phyloP scores from a whole-genome alignment of 2,329 filamentous ascomycete genomes.

The Bertia moriformis region DNA sequence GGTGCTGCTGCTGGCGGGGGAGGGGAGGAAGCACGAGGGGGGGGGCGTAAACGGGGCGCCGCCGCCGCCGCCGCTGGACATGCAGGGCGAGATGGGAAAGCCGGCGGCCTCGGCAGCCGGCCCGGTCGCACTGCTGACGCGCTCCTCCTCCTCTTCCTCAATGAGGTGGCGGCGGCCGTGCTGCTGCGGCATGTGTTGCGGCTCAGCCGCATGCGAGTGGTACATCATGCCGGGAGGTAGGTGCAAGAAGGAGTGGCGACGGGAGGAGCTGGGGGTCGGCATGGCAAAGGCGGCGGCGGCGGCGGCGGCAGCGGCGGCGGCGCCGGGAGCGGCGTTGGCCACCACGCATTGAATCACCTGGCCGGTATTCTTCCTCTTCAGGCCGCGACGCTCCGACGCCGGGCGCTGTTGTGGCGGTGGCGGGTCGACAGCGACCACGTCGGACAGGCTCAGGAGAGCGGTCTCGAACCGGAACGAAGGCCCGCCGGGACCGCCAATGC shows the following conservation, averaged over 20 bases:
- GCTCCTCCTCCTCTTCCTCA: conserved; percentile 15
- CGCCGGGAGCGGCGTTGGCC: conserved; percentile 15
- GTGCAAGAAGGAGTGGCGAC: conserved; percentile 22
- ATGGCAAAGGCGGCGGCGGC: no score
- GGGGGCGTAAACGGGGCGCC: conserved; percentile 24
- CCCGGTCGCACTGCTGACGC: conserved; percentile 16
- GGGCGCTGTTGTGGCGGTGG: conserved; percentile 10
- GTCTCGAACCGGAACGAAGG: conserved; percentile 54
- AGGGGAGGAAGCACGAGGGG: conserved; percentile 18
- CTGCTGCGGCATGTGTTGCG: conserved; percentile 11
- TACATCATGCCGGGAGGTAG: no score
- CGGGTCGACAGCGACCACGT: conserved; percentile 40
- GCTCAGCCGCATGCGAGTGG: conserved; percentile 10
- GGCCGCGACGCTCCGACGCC: conserved; percentile 18
- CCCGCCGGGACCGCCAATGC: conserved; percentile 40
- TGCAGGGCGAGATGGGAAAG: conserved; percentile 16
- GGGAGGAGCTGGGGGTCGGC: no score
- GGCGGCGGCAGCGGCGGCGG: conserved; percentile 14
- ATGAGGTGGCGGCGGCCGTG: conserved; percentile 17
- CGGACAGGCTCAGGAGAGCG: conserved; percentile 57
- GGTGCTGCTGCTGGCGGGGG: conserved; percentile 6
- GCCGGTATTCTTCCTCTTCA: conserved; percentile 33
- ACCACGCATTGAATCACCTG: no score
- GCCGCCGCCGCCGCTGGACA: no score
- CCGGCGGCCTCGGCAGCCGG: conserved; percentile 20